Evolutionary conservation across 1,139 yeast genomes (phyloP).

Genomic region (Meyerozyma smithsonii): DNA sequence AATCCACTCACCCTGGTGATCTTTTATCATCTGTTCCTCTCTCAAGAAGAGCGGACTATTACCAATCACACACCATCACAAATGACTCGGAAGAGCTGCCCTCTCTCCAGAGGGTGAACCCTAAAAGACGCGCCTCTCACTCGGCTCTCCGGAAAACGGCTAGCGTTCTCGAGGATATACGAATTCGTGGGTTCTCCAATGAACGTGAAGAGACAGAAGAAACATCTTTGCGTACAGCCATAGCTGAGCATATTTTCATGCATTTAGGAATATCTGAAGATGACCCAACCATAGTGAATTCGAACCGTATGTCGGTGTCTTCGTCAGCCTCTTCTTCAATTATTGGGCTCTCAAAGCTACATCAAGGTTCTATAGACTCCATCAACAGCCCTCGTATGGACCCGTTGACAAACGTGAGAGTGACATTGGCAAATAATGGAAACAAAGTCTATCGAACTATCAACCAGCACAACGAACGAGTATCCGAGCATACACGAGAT

Average conservation of each 20-base stretch:
- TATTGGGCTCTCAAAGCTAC: constrained; percentile 25
- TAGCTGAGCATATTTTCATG: constrained; percentile 72
- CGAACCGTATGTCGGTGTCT: constrained; percentile 9
- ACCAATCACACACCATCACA: constrained; percentile 12
- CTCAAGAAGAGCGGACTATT: constrained; percentile 43
- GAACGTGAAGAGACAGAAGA: constrained; percentile 75
- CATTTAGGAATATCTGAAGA: constrained; percentile 61
- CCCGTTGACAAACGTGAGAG: background rate
- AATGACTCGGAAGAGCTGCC: constrained; percentile 5
- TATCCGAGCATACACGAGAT: background rate
- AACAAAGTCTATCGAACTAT: constrained; percentile 28
- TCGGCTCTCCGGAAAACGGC: background rate
- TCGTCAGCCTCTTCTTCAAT: constrained; percentile 24
- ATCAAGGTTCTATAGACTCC: background rate
- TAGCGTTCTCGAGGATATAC: constrained; percentile 17
- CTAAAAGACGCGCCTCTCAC: background rate
- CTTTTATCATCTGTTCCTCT: constrained; percentile 77
- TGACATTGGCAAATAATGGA: background rate
- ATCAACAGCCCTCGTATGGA: background rate
- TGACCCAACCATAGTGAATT: constrained; percentile 9
- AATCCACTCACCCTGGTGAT: constrained; percentile 75
- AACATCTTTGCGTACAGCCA: constrained; percentile 58
- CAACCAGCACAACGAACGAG: constrained; percentile 15
- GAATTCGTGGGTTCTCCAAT: constrained; percentile 46
- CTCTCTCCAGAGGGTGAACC: background rate